Percentiles rank a stretch among this genome's conserved stretches.
Evolutionary conservation across 371 early-diverging fungal species (phyloP).

Genomic region (Mortierella sp.): DNA sequence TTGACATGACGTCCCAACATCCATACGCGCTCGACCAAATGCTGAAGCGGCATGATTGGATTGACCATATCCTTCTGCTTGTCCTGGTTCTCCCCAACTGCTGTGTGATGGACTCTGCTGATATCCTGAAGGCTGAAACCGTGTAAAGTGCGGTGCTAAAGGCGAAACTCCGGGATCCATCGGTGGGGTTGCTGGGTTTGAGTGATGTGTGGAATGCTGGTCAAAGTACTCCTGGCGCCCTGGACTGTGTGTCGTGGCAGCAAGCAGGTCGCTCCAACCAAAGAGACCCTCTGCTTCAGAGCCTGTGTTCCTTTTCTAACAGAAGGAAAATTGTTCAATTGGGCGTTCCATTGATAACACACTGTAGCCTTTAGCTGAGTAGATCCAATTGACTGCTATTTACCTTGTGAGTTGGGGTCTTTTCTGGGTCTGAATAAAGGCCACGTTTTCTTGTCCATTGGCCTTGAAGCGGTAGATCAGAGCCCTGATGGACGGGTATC

Average conservation of each 20-base stretch:
- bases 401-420: conserved; percentile 11
- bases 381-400: not conserved
- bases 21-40: conserved; percentile 14
- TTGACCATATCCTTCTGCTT: not conserved
- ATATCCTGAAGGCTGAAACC: not conserved
- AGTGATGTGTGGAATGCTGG: not conserved
- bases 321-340: not conserved
- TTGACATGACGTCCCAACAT: not conserved
- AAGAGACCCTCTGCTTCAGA: conserved; percentile 10
- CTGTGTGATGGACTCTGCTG: not conserved
- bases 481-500: not conserved
- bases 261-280: conserved; percentile 22
- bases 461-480: not conserved
- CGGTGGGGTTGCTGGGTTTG: conserved; percentile 39
- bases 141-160: not conserved
- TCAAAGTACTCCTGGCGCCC: conserved; percentile 21
- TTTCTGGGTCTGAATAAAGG: conserved; percentile 10
- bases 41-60: not conserved
- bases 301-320: conserved; percentile 23
- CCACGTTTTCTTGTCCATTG: conserved; percentile 25
- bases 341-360: not conserved
- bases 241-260: conserved; percentile 13
- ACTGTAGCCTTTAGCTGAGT: no score
- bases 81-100: not conserved
- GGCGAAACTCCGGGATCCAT: conserved; percentile 16